These are phyloP conservation scores for Stenogyne calaminthoides DNA, from an alignment of 305 asterid genomes.

Conservation along the genomic window DNA sequence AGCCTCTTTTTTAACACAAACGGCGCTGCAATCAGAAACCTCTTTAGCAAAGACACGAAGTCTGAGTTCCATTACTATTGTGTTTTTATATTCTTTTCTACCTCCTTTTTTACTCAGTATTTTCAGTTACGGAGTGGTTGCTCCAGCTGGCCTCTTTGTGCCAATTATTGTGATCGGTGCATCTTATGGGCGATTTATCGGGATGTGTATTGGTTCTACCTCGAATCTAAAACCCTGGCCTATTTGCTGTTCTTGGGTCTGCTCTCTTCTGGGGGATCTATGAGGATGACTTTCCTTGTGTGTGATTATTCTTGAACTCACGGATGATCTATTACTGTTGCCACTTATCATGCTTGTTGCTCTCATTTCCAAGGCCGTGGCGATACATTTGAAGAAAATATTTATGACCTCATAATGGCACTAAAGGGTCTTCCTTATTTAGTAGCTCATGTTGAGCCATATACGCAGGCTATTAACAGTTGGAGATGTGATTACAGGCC, in stretches of 20 bases:
- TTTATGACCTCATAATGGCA: slow-evolving; percentile 68
- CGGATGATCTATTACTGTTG: slow-evolving; percentile 61
- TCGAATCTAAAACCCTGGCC: slow-evolving; percentile 81
- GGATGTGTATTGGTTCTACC: slow-evolving; percentile 59
- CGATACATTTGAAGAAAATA: slow-evolving; percentile 66
- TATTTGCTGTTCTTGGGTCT: slow-evolving; percentile 81
- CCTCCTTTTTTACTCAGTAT: slow-evolving; percentile 75
- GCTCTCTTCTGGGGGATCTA: slow-evolving; percentile 86
- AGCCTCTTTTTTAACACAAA: slow-evolving; percentile 87
- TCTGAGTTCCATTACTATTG: slow-evolving; percentile 60
- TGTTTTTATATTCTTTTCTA: slow-evolving; percentile 61
- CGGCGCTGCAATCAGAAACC: slow-evolving; percentile 62
- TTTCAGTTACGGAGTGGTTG: slow-evolving; percentile 76
- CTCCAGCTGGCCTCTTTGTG: slow-evolving; percentile 81
- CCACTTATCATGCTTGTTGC: slow-evolving; percentile 80
- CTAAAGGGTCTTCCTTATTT: slow-evolving; percentile 81
- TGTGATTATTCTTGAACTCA: slow-evolving; percentile 71
- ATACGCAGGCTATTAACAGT: slow-evolving; percentile 75
- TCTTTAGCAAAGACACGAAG: slow-evolving; percentile 80
- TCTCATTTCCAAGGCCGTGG: slow-evolving; percentile 78
- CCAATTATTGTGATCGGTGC: slow-evolving; percentile 91
- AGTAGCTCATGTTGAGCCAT: slow-evolving; percentile 73
- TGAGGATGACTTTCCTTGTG: slow-evolving; percentile 87
- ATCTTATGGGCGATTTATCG: slow-evolving; percentile 75
- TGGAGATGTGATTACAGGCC: slow-evolving; percentile 74